A percentile compares a stretch with the other conserved stretches of the same genome.
These are phyloP conservation scores for Skeletonema menzelii DNA, from an alignment of 108 stramenopile genomes.

Conservation along the genomic window DNA sequence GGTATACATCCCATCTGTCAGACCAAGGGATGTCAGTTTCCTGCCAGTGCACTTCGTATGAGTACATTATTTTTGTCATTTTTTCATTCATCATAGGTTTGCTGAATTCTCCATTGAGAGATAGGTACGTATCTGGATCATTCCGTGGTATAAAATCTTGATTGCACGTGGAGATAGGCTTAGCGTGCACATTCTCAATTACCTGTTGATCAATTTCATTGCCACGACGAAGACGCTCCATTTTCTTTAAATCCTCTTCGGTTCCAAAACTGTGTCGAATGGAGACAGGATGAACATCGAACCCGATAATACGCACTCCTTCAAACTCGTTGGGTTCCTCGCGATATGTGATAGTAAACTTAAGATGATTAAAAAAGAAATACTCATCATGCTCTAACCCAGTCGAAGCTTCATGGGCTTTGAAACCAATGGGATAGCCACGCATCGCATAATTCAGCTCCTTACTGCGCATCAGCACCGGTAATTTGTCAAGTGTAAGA, in stretches of 20 bases:
- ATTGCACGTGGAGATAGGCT: conserved; percentile 27
- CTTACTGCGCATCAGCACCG: conserved; percentile 75
- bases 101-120: conserved; percentile 34
- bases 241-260: conserved; percentile 15
- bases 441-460: conserved; percentile 81
- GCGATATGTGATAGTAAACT: conserved; percentile 86
- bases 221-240: not conserved
- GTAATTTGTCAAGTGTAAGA: conserved; percentile 81
- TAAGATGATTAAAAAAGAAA: conserved; percentile 91
- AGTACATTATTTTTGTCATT: conserved; percentile 66
- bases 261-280: conserved; percentile 67
- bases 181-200: not conserved
- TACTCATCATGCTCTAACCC: conserved; percentile 59
- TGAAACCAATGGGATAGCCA: conserved; percentile 87
- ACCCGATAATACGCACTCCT: conserved; percentile 92
- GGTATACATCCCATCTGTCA: conserved; percentile 99
- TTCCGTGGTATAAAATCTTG: conserved; percentile 35
- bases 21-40: conserved; percentile 88
- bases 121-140: conserved; percentile 50
- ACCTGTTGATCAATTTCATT: not conserved
- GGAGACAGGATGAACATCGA: conserved; percentile 91
- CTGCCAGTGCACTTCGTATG: conserved; percentile 94
- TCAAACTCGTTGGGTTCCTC: conserved; percentile 63
- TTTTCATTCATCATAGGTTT: conserved; percentile 28
- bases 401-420: conserved; percentile 55